These are phyloP conservation scores for Kurtzmaniella fragi DNA, from an alignment of 805 yeast species.

Conservation along the genomic window DNA sequence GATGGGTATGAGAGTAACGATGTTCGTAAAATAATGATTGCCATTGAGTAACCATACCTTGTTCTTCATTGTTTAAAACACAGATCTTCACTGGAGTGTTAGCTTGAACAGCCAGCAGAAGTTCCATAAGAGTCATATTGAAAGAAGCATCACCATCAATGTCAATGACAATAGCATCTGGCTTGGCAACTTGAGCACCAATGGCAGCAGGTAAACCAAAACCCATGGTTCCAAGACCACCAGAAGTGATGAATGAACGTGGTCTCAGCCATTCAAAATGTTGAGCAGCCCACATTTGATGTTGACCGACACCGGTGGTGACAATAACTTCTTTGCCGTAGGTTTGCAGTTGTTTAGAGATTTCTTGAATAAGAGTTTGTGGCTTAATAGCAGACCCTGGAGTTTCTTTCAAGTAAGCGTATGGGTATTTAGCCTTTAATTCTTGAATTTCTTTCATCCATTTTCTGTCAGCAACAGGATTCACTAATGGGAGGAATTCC, in stretches of 20 bases:
- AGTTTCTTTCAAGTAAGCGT: slow-evolving; percentile 74
- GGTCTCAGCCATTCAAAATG: slow-evolving; percentile 93
- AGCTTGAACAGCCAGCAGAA: slow-evolving; percentile 92
- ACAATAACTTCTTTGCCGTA: slow-evolving; percentile 73
- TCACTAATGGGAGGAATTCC: slow-evolving; percentile 65
- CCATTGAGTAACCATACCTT: slow-evolving; percentile 99
- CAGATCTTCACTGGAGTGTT: slow-evolving; percentile 84
- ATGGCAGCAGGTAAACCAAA: slow-evolving; percentile 96
- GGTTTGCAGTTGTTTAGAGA: slow-evolving; percentile 63
- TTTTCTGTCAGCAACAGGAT: slow-evolving; percentile 62
- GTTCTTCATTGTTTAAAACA: slow-evolving; percentile 94
- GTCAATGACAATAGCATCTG: slow-evolving; percentile 92
- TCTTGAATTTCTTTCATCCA: slow-evolving; percentile 73
- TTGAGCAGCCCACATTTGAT: slow-evolving; percentile 99
- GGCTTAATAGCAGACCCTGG: slow-evolving; percentile 83
- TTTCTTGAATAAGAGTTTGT: slow-evolving; percentile 80
- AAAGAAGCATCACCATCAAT: slow-evolving; percentile 99
- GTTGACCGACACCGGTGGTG: slow-evolving; percentile 99
- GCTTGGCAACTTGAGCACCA: slow-evolving; percentile 96
- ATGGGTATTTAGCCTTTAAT: slow-evolving; percentile 89
- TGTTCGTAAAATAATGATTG: slow-evolving; percentile 95
- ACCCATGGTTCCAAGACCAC: slow-evolving; percentile 99
- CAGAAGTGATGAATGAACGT: slow-evolving; percentile 93
- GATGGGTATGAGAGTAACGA: slow-evolving; percentile 97
- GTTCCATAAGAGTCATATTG: slow-evolving; percentile 93